A percentile compares a stretch with the other conserved stretches of the same genome.
phyloP scores from a whole-genome alignment of 805 yeast species.

The Candida sphagnicola region DNA sequence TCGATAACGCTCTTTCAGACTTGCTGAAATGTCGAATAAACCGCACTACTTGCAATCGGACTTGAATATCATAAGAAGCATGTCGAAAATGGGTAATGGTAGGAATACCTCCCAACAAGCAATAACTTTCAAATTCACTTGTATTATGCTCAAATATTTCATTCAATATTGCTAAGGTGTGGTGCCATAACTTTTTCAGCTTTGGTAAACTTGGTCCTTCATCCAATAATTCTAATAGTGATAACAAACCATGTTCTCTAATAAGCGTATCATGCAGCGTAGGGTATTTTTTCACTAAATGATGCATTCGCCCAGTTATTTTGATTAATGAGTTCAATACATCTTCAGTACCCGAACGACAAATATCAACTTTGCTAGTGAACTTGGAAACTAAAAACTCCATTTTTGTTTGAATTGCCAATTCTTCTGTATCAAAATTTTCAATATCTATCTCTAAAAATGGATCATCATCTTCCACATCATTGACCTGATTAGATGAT shows the following conservation, averaged over 20 bases:
- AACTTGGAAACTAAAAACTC: conserved; percentile 32
- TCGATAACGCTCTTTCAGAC: conserved; percentile 33
- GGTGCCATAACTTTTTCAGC: conserved; percentile 32
- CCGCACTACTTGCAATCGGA: conserved; percentile 33
- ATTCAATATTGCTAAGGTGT: conserved; percentile 32
- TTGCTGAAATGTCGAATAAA: conserved; percentile 28
- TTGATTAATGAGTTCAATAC: conserved; percentile 25
- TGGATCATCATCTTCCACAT: conserved; percentile 31
- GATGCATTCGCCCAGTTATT: conserved; percentile 35
- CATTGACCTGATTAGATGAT: not conserved
- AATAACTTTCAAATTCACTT: conserved; percentile 36
- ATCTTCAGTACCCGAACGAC: conserved; percentile 28
- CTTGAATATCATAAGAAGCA: conserved; percentile 23
- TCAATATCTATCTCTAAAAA: conserved; percentile 35
- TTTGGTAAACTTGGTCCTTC: conserved; percentile 29
- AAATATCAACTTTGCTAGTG: conserved; percentile 25
- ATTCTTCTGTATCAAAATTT: conserved; percentile 37
- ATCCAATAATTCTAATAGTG: conserved; percentile 37
- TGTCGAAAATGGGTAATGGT: conserved; percentile 33
- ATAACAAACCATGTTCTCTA: conserved; percentile 39
- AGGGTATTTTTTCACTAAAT: conserved; percentile 36
- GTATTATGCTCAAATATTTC: conserved; percentile 25
- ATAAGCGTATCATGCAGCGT: conserved; percentile 34
- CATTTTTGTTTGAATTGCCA: conserved; percentile 39
- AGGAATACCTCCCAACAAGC: conserved; percentile 43